Conservation (phyloP, 495 filamentous ascomycete genomes). For the Podospora pseudopauciseta region DNA sequence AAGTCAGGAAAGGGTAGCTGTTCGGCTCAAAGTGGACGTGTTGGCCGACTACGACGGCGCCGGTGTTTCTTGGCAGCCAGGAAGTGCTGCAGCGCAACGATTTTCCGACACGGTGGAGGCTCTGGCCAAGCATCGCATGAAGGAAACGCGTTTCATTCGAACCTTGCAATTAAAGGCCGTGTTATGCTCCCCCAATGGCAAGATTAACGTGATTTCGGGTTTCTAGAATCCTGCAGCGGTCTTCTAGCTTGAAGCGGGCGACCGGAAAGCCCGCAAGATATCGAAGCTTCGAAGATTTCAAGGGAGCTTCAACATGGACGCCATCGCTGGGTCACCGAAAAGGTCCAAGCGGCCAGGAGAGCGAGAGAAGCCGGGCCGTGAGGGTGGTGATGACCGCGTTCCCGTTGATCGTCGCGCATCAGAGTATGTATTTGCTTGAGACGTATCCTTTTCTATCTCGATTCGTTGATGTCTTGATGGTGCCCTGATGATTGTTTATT, state of each 20-base stretch:
- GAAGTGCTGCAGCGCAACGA: constrained; percentile 10
- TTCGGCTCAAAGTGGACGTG: neutral
- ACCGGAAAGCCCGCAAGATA: neutral
- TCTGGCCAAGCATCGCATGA: constrained; percentile 40
- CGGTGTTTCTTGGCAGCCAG: constrained; percentile 26
- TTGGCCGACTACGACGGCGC: constrained; percentile 13
- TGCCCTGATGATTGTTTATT: neutral
- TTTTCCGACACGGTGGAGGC: constrained; percentile 26
- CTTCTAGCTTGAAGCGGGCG: constrained; percentile 35
- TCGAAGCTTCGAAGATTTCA: constrained; percentile 1
- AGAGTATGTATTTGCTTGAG: too few relatives aligned
- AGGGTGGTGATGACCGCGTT: neutral
- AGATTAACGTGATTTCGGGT: constrained; percentile 41
- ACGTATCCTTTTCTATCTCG: too few relatives aligned
- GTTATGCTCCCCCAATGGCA: constrained; percentile 41
- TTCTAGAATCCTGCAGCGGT: constrained; percentile 45
- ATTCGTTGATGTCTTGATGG: too few relatives aligned
- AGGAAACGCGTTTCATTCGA: constrained; percentile 45
- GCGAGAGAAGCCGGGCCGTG: neutral
- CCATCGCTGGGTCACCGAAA: neutral
- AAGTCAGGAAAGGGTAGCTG: constrained; percentile 11
- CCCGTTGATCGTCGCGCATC: too few relatives aligned
- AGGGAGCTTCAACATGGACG: constrained; percentile 5
- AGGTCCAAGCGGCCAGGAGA: neutral
- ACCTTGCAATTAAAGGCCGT: constrained; percentile 49